Base-by-base conservation (phyloP, 257 asterid genomes). In the Jacaranda mimosifolia region DNA sequence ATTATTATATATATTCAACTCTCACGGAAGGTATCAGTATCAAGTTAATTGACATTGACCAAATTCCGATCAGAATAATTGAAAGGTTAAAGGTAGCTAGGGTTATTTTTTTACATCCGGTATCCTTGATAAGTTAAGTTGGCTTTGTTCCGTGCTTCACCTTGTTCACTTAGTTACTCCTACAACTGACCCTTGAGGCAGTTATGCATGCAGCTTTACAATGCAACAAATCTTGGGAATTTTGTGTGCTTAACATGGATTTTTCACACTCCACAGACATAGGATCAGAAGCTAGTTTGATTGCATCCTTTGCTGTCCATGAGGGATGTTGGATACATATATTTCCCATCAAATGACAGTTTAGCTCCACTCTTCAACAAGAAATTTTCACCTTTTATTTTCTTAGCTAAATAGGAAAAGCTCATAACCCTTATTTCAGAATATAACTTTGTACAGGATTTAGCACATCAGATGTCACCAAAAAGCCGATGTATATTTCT, bases 241-340 rank as follows among this genome's bases (percentile, higher is more conserved):
- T 60, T 36, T 48, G 13, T 53, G 43, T 46, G 19, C 46, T 32
- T 53, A 38, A 26, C 59, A 46, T 60, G 15, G 43, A 21, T 14
- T 62, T 71, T 70, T 68, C 51, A 69, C 53, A 63, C 51, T 78
- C 49, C 60, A 48, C 14, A 39, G 71, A 70, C 49, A 62, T 51
- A 19, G 72, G 58, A 49, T 13, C 26, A 70, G 67, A 73, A 66
- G 42, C 36, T 62, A 49, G 26, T 60, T 42, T 48, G 55, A 15
- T 26, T 43, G 75, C 42, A 46, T 46, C 35, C 45, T 46, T 53
- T 69, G 40, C 53, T 38, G 48, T 62, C 42, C 21, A 6, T 2
- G 42, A 35, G 62, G 26, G 35, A 17, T 11, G 75, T 14, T 18
- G n/a, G 70, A 40, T 13, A 40, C 49, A 62, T 46, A 39, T 70